Evolutionary conservation across 192 early-diverging fungal species (phyloP), one percentile per base, ranked within the genome.

Genomic region (Backusella mclennaniae): DNA sequence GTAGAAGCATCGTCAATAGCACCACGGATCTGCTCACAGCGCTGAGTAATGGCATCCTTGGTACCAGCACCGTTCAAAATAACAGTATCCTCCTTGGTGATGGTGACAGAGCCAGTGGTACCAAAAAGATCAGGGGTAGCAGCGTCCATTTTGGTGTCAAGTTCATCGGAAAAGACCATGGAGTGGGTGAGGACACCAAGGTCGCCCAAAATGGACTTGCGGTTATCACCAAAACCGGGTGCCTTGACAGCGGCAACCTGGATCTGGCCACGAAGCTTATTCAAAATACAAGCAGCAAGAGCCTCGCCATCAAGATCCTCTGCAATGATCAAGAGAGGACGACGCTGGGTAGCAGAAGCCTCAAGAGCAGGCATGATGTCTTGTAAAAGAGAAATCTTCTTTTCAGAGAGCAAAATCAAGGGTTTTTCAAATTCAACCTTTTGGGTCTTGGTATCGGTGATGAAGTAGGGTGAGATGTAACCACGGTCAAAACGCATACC

Each of bases 381-480:
- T 87, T 96, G 95, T 31, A 99, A 85, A 35, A 93, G 79, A 59
- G 96, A 97, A 81, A 99, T 96, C 90, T 99, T 99, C 88, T 95
- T 94, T 87, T 99, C 98, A 29, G 95, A 96, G 12, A 99, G 87
- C 70, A 99, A 86, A 80, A 99, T 93, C 80, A 98, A 85, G 53
- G 98, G 98, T 86, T 99, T 99, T 89, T 99, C 98, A 71, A 99
- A 96, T 87, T 99, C 98, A 76, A 97, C 96, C 87, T 98, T 98
- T 83, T 97, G 95, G 66, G 95, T 88, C 88, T 96, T 96, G 80
- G 95, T 90, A 82, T 99, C 96, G 77, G 97, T 99, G 86, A 98
- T 98, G 77, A 99, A 99, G 91, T 99, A 98, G 35, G 98, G 98
- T 38, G 96, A 98, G 80, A 97, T 97, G 90, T 91, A 99, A 56